Percentiles rank a stretch among this genome's conserved stretches.
phyloP scores from a whole-genome alignment of 176 grass and related monocot genomes.

The barley (Hordeum vulgare) region MorexV3_pseudomolecules_assembly NC_058521.1:12350140-12350639 shows the following conservation, averaged over 20 bases:
- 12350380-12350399: background rate
- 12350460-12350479: background rate
- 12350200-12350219: background rate
- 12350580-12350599: background rate
- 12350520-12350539: background rate
- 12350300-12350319: background rate
- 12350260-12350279: background rate
- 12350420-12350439: constrained; percentile 21
- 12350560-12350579: background rate
- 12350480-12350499: background rate
- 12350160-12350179: background rate
- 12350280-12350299: background rate
- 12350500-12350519: background rate
- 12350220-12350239: background rate
- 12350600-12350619: background rate
- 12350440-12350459: constrained; percentile 51
- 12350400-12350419: constrained; percentile 30
- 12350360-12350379: background rate
- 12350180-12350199: background rate
- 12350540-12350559: too few species aligned
- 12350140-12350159: background rate
- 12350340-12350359: background rate
- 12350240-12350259: background rate
- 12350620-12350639: background rate
- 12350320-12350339: background rate